Conservation (phyloP, 345 rosid species). For the Lepidium didymum region DNA sequence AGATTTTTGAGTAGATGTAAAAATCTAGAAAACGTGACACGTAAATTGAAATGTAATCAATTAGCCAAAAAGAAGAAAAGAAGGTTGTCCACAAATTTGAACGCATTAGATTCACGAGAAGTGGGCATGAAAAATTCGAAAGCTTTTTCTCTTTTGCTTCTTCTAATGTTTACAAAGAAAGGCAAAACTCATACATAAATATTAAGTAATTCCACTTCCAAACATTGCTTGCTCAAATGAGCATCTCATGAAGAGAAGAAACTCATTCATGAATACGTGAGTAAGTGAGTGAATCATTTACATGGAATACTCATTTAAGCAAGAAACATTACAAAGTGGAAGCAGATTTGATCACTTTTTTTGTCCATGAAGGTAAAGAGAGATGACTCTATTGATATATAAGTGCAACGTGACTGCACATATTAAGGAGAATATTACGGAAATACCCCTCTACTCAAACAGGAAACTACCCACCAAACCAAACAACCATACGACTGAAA, state of each 20-base stretch:
- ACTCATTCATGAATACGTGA: neutral
- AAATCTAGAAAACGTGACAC: slow-evolving; percentile 19
- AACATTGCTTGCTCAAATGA: slow-evolving; percentile 33
- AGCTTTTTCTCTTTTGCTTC: neutral
- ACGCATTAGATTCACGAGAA: slow-evolving; percentile 31
- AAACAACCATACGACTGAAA: slow-evolving; percentile 12
- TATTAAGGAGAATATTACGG: neutral
- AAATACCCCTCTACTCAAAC: slow-evolving; percentile 15
- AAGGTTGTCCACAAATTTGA: slow-evolving; percentile 18
- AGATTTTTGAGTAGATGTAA: neutral
- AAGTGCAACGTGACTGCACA: slow-evolving; percentile 15
- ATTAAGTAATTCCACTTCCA: slow-evolving; percentile 15
- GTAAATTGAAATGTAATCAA: slow-evolving; percentile 10
- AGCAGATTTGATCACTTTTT: neutral
- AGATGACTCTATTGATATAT: neutral
- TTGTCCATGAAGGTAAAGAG: slow-evolving; percentile 1
- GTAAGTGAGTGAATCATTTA: slow-evolving; percentile 1
- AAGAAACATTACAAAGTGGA: slow-evolving; percentile 27
- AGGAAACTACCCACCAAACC: slow-evolving; percentile 16
- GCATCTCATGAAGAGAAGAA: slow-evolving; percentile 25
- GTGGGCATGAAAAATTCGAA: slow-evolving; percentile 8
- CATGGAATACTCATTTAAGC: slow-evolving; percentile 38
- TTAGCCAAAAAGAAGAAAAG: neutral
- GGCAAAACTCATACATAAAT: neutral
- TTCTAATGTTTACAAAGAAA: neutral